These are phyloP conservation scores for Astrocystis sublimbata DNA, from an alignment of 495 filamentous ascomycete genomes.

Conservation along the genomic window DNA sequence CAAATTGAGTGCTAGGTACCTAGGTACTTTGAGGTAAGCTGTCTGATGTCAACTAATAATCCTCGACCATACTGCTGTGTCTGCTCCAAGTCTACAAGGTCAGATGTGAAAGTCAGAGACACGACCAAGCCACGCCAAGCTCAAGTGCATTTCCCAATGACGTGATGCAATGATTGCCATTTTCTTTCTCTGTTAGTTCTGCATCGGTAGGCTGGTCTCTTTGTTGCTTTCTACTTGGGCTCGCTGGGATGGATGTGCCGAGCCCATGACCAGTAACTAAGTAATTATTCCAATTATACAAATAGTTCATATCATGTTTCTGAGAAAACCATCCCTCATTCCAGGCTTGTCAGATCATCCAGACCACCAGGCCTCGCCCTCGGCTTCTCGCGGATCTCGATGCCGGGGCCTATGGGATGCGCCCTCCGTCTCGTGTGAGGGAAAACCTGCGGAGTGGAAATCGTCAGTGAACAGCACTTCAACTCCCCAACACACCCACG, in stretches of 20 bases:
- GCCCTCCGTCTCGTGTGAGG: slow-evolving; percentile 44
- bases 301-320: neutral
- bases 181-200: too few relatives aligned
- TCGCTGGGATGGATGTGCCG: neutral
- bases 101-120: neutral
- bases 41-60: too few relatives aligned
- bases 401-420: slow-evolving; percentile 54
- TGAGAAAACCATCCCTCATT: slow-evolving; percentile 33
- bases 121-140: neutral
- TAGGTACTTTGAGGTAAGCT: too few relatives aligned
- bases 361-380: slow-evolving; percentile 34
- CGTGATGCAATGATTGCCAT: neutral
- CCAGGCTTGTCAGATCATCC: slow-evolving; percentile 52
- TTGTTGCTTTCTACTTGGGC: neutral
- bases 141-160: neutral
- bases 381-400: slow-evolving; percentile 48
- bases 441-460: slow-evolving; percentile 45
- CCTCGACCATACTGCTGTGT: slow-evolving; percentile 20
- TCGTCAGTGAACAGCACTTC: neutral
- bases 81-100: slow-evolving; percentile 4
- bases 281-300: too few relatives aligned
- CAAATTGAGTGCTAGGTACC: too few relatives aligned
- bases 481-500: neutral
- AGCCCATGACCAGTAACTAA: neutral
- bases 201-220: neutral